Base-by-base conservation (phyloP, 2,329 filamentous ascomycete genomes). In the Aaosphaeria pasadenensis region DNA sequence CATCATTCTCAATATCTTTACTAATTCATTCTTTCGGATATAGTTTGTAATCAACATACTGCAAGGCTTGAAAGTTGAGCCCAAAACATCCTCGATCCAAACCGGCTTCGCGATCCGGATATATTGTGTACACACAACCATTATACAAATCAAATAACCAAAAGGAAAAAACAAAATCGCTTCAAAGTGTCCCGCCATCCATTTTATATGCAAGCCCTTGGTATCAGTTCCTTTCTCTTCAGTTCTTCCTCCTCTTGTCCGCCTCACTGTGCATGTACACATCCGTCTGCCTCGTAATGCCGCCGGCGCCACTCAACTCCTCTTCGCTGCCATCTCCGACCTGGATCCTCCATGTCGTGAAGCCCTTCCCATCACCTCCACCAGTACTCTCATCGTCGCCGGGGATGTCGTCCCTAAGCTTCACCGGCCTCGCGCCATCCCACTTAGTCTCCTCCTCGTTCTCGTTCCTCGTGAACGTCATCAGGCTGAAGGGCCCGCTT, bases 311-410 rank as follows among this genome's bases (percentile, higher is more conserved):
- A 30, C 46, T 47, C 43, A 57, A 49, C 4, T 58, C 48, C 39
- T 69, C 64, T 9, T 67, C 59, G 17, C 60, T 64, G n/a, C 52
- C 49, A 45, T 54, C 56, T 2, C 65, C 56, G 5, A 54, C 55
- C 6, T 66, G 61, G 7, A 69, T 60, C 30, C 49, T 55, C 65
- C 65, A 69, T 3, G 54, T 54, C 7, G 42, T 59, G 47, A 63
- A 67, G 1, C 56, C 56, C 44, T 59, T 57, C 3, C 62, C 60
- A 36, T 41, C 55, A 43, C 54, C 61, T 32, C 58, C 57, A 30
- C 52, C 48, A 35, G 51, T 43, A 11, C 36, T 52, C 2, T 53
- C 46, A 11, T 55, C 52, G 7, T 58, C 51, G 9, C 33, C 33
- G 9, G n/a, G 9, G 24, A 64, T 43, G 33, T 65, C 62, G 39